Percentiles rank a stretch among this genome's conserved stretches.
These are phyloP conservation scores for Trichoderma simmonsii DNA, from an alignment of 2,329 filamentous ascomycete species.

Conservation along the genomic window DNA sequence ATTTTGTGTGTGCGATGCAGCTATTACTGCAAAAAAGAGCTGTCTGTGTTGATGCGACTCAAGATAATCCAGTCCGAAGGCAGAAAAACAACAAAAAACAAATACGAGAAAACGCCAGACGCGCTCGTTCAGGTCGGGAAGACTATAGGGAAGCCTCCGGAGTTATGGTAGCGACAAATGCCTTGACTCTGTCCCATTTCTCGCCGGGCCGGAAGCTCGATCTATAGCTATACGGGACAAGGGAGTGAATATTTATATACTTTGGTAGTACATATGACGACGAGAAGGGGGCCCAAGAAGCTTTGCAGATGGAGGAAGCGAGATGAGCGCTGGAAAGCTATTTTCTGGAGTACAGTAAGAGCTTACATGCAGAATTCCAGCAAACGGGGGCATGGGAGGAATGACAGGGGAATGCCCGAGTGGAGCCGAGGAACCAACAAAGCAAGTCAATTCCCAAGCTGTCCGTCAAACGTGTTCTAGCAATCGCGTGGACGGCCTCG, in stretches of 20 bases:
- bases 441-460: neutral
- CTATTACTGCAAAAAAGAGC: neutral
- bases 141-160: neutral
- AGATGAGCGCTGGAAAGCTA: neutral
- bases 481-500: constrained; percentile 14
- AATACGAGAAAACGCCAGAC: neutral
- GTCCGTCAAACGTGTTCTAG: neutral
- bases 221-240: neutral
- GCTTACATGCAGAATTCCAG: constrained; percentile 10
- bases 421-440: constrained; percentile 1
- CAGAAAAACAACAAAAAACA: neutral
- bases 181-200: constrained; percentile 14
- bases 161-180: neutral
- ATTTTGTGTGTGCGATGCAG: neutral
- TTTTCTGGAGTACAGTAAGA: neutral
- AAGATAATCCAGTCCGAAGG: neutral
- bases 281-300: neutral
- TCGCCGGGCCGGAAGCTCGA: neutral
- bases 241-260: neutral
- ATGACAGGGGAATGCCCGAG: neutral
- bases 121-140: constrained; percentile 9
- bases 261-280: neutral
- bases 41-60: neutral
- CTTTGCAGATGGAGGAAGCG: neutral
- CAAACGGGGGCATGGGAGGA: neutral